phyloP scores from a whole-genome alignment of 2,329 filamentous ascomycete species.

The Fusarium subtropicale region DNA sequence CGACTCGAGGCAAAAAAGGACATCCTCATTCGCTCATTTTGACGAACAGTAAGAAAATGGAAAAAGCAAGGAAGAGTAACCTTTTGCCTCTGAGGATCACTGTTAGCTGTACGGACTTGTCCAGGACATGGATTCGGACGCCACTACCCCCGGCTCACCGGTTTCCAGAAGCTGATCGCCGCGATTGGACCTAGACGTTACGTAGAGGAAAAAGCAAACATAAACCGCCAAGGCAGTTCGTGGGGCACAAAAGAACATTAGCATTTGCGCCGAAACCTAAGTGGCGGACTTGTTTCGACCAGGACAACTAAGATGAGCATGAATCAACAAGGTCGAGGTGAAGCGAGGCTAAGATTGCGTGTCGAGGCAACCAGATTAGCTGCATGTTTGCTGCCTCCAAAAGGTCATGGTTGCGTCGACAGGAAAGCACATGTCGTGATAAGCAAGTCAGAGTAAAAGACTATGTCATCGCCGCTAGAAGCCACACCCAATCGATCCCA shows the following conservation, averaged over 20 bases:
- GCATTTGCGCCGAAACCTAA: not conserved
- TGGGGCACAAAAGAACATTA: conserved; percentile 1
- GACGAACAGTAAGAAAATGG: not conserved
- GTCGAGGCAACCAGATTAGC: not conserved
- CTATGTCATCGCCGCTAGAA: not conserved
- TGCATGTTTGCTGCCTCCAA: not conserved
- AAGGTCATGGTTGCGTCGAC: not conserved
- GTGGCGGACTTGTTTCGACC: conserved; percentile 8
- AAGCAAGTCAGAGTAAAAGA: conserved; percentile 1
- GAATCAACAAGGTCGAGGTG: conserved; percentile 8
- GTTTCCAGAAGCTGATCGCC: conserved; percentile 30
- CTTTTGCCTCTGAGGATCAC: conserved; percentile 2
- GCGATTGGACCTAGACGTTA: conserved; percentile 22
- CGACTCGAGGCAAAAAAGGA: not conserved
- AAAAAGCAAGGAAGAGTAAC: not conserved
- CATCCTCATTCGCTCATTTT: not conserved
- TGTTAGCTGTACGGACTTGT: not conserved
- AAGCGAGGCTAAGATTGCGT: conserved; percentile 8
- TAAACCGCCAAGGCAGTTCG: not conserved
- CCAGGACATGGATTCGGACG: conserved; percentile 11
- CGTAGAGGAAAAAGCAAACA: not conserved
- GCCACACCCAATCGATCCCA: conserved; percentile 3
- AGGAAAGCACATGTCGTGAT: not conserved
- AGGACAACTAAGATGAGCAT: conserved; percentile 5
- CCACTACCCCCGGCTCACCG: conserved; percentile 26